These are phyloP conservation scores for Vicia faba DNA, from an alignment of 306 rosid genomes.

Conservation along the genomic window DNA sequence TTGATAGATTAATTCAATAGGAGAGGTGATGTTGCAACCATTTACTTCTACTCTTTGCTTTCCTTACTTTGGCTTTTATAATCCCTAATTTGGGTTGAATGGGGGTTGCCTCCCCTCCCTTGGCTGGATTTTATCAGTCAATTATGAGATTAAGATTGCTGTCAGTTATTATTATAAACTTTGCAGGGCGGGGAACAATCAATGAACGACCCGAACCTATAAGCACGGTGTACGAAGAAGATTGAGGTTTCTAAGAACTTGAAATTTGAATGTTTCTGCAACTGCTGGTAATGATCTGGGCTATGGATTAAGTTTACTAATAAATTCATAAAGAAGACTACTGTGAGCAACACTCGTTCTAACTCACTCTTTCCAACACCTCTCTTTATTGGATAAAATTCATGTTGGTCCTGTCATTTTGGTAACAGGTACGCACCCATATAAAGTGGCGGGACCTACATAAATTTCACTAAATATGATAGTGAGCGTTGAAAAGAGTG, in stretches of 20 bases:
- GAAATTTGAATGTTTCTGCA: slow-evolving; percentile 36
- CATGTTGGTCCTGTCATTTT: background rate
- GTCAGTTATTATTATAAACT: slow-evolving; percentile 8
- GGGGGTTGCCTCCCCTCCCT: background rate
- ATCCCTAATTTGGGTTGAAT: background rate
- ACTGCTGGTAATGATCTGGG: slow-evolving; percentile 16
- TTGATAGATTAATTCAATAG: background rate
- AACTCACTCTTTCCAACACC: background rate
- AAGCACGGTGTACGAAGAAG: slow-evolving; percentile 15
- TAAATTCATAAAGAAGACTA: background rate
- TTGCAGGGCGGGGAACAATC: slow-evolving; percentile 25
- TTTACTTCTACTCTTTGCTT: background rate
- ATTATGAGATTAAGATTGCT: slow-evolving; percentile 20
- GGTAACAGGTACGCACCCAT: background rate
- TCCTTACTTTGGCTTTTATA: background rate
- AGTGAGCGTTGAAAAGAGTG: background rate
- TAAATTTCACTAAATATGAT: background rate
- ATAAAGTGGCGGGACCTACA: background rate
- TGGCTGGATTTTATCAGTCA: slow-evolving; percentile 19
- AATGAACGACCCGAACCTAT: slow-evolving; percentile 1
- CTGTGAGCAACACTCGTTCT: background rate
- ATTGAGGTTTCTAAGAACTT: background rate
- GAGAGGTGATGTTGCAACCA: slow-evolving; percentile 3
- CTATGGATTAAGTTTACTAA: slow-evolving; percentile 17
- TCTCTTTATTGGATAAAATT: background rate